Conservation (phyloP, 2,329 filamentous ascomycete genomes). For the Venturia pyrina region DNA sequence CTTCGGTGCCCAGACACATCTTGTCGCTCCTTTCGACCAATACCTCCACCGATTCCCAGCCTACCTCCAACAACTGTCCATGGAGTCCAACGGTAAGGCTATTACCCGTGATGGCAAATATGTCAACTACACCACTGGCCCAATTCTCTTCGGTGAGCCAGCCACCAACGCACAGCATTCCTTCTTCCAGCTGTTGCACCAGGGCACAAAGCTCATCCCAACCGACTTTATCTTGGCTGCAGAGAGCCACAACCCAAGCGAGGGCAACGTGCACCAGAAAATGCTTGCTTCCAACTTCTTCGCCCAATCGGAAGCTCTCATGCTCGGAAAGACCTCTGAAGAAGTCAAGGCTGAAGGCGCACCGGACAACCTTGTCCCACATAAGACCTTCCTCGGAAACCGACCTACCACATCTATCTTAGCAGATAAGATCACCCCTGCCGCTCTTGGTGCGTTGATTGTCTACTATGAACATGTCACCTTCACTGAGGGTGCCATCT, state of each 20-base stretch:
- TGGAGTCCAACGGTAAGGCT: slow-evolving; percentile 99
- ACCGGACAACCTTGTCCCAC: slow-evolving; percentile 69
- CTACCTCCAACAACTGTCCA: slow-evolving; percentile 97
- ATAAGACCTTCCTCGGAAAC: slow-evolving; percentile 99
- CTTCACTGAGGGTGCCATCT: slow-evolving; percentile 93
- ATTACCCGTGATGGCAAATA: slow-evolving; percentile 80
- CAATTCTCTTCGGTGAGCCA: slow-evolving; percentile 94
- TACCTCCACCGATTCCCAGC: slow-evolving; percentile 98
- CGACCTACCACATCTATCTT: slow-evolving; percentile 92
- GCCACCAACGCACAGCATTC: slow-evolving; percentile 99
- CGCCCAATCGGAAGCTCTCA: slow-evolving; percentile 76
- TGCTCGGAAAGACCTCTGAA: slow-evolving; percentile 81
- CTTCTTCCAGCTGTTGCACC: slow-evolving; percentile 99
- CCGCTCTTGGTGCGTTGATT: slow-evolving; percentile 86
- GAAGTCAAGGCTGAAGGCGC: slow-evolving; percentile 68
- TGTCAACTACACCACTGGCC: slow-evolving; percentile 94
- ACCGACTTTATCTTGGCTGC: slow-evolving; percentile 96
- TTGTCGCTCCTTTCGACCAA: slow-evolving; percentile 98
- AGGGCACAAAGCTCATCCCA: slow-evolving; percentile 97
- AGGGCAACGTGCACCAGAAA: slow-evolving; percentile 86
- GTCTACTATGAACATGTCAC: slow-evolving; percentile 99
- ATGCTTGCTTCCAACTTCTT: slow-evolving; percentile 92
- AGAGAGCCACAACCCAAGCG: slow-evolving; percentile 91
- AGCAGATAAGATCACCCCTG: slow-evolving; percentile 86
- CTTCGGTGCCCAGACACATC: slow-evolving; percentile 94